These are phyloP conservation scores for Podospora fimiseda DNA, from an alignment of 495 filamentous ascomycete genomes.

Conservation along the genomic window DNA sequence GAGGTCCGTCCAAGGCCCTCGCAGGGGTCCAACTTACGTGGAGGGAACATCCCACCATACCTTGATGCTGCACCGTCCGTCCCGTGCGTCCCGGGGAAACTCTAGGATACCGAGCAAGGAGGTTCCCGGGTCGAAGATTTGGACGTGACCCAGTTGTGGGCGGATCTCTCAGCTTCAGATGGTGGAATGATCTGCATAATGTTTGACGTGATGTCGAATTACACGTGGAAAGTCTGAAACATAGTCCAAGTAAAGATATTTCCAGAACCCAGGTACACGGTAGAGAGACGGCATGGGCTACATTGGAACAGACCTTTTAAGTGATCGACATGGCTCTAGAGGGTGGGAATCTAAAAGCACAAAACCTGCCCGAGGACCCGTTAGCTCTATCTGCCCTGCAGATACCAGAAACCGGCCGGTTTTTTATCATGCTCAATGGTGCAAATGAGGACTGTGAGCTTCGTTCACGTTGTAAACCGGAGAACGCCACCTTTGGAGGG, in stretches of 20 bases:
- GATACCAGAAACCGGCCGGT: too few species aligned
- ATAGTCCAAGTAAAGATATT: background rate
- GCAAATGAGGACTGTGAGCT: too few species aligned
- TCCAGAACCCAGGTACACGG: too few species aligned
- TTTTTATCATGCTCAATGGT: too few species aligned
- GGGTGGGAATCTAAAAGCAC: too few species aligned
- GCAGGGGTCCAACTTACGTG: background rate
- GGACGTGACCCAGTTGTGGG: background rate
- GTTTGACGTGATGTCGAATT: background rate
- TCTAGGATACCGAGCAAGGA: background rate
- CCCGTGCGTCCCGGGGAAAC: background rate
- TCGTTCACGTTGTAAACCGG: too few species aligned
- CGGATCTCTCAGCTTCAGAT: background rate
- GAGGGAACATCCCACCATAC: background rate
- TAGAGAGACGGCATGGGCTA: too few species aligned
- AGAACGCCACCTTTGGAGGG: too few species aligned
- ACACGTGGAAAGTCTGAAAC: background rate
- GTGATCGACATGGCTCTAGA: too few species aligned
- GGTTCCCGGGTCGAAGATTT: background rate
- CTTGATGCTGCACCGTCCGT: background rate
- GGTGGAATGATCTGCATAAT: background rate
- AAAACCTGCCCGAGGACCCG: too few species aligned
- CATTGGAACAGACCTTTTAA: too few species aligned
- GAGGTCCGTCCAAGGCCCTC: background rate
- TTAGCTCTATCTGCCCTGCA: too few species aligned